Evolutionary conservation across 768 basidiomycete species (phyloP).

Genomic region (Daedaleopsis sinensis): DNA sequence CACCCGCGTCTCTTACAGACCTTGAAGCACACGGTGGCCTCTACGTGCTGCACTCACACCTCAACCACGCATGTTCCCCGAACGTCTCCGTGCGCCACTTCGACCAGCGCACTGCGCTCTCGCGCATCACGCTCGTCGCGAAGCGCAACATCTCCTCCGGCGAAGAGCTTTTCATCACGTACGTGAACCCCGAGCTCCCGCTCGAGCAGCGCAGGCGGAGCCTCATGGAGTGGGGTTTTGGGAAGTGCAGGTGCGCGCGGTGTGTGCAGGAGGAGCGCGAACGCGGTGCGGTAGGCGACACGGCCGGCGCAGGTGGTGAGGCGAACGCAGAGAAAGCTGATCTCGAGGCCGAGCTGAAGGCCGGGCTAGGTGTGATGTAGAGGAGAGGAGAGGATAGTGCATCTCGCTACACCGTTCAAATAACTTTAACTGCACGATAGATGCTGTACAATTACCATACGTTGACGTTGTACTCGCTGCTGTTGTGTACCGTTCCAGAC

Average conservation of each 20-base stretch:
- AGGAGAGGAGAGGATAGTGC: no score
- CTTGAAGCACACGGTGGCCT: constrained; percentile 87
- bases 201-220: constrained; percentile 50
- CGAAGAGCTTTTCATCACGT: constrained; percentile 77
- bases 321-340: constrained; percentile 28
- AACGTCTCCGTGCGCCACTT: constrained; percentile 81
- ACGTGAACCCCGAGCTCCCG: constrained; percentile 68
- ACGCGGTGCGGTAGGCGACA: constrained; percentile 15
- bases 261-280: constrained; percentile 60
- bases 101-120: constrained; percentile 66
- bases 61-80: constrained; percentile 85
- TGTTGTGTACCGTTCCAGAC: background rate
- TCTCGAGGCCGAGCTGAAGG: constrained; percentile 62
- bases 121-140: constrained; percentile 78
- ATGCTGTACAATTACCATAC: background rate
- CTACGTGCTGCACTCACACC: constrained; percentile 82
- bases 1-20: constrained; percentile 37
- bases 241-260: constrained; percentile 63
- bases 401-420: no score
- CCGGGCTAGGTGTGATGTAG: constrained; percentile 58
- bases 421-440: no score
- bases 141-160: constrained; percentile 62
- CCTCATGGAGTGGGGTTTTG: constrained; percentile 78
- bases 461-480: background rate
- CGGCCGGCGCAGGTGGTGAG: background rate